phyloP scores from a whole-genome alignment of 2,329 filamentous ascomycete species.

The Xylaria sp. region DNA sequence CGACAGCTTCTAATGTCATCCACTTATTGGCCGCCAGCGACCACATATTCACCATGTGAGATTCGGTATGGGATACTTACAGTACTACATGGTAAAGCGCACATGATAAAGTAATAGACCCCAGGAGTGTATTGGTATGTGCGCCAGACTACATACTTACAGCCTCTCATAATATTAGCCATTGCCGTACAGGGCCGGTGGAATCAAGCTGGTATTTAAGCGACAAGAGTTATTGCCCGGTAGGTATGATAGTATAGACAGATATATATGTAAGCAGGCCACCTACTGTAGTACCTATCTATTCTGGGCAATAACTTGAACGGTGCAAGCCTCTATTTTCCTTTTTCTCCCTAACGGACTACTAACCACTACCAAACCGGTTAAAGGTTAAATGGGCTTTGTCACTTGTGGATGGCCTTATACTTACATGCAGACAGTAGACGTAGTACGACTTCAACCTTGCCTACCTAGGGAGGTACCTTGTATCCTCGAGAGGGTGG shows the following conservation, averaged over 20 bases:
- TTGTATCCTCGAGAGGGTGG: slow-evolving; percentile 19
- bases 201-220: not conserved
- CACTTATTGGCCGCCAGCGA: slow-evolving; percentile 3
- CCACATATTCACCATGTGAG: not conserved
- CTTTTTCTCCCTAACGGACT: not conserved
- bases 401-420: not conserved
- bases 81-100: too few species aligned
- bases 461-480: not conserved
- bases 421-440: not conserved
- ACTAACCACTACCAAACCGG: not conserved
- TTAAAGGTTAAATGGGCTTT: not conserved
- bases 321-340: too few species aligned
- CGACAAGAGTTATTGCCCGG: not conserved
- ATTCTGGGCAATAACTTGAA: too few species aligned
- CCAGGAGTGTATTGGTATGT: not conserved
- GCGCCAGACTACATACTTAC: not conserved
- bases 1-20: not conserved
- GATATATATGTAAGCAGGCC: too few species aligned
- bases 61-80: not conserved
- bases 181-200: not conserved
- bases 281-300: too few species aligned
- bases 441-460: slow-evolving; percentile 1
- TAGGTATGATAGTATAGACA: too few species aligned
- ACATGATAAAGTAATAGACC: not conserved
- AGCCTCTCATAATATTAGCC: not conserved